Percentiles rank a stretch among this genome's conserved stretches.
phyloP scores from a whole-genome alignment of 2,329 filamentous ascomycete species.

The Alternaria sp. region DNA sequence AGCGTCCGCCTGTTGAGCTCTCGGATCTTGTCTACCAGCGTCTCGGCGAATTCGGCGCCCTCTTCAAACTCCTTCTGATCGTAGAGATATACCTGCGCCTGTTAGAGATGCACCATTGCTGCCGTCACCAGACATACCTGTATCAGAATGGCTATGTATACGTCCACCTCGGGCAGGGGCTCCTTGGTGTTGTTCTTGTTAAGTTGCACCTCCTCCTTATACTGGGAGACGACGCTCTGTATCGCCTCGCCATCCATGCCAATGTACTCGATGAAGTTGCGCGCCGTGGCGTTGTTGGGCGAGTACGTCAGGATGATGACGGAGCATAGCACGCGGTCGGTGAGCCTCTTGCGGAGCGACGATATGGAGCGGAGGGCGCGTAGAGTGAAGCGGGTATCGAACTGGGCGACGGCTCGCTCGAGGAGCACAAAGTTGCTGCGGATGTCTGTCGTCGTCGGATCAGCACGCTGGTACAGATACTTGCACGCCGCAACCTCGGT shows the following conservation, averaged over 20 bases:
- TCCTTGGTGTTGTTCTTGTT: slow-evolving; percentile 74
- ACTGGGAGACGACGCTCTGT: slow-evolving; percentile 55
- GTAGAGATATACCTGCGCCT: slow-evolving; percentile 78
- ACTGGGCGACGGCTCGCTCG: slow-evolving; percentile 88
- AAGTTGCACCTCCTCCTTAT: slow-evolving; percentile 70
- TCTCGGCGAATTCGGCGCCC: slow-evolving; percentile 83
- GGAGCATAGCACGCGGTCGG: slow-evolving; percentile 78
- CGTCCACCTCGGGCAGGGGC: slow-evolving; percentile 82
- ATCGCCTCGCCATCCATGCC: slow-evolving; percentile 71
- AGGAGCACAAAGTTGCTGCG: slow-evolving; percentile 91
- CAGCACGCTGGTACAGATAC: slow-evolving; percentile 39
- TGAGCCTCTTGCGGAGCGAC: slow-evolving; percentile 89
- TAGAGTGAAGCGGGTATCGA: slow-evolving; percentile 94
- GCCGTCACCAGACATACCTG: slow-evolving; percentile 39
- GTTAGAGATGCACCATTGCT: slow-evolving; percentile 16
- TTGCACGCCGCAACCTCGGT: slow-evolving; percentile 35
- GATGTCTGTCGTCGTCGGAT: slow-evolving; percentile 71
- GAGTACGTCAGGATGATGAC: slow-evolving; percentile 83
- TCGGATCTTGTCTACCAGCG: slow-evolving; percentile 83
- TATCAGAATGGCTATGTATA: slow-evolving; percentile 81
- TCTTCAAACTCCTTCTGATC: slow-evolving; percentile 82
- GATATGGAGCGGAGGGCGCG: slow-evolving; percentile 94
- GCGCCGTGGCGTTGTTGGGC: slow-evolving; percentile 69
- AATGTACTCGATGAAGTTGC: slow-evolving; percentile 73
- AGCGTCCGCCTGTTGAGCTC: slow-evolving; percentile 90